A percentile compares a stretch with the other conserved stretches of the same genome.
These are phyloP conservation scores for Eucalyptus microcorys DNA, from an alignment of 345 rosid species.

Conservation along the genomic window DNA sequence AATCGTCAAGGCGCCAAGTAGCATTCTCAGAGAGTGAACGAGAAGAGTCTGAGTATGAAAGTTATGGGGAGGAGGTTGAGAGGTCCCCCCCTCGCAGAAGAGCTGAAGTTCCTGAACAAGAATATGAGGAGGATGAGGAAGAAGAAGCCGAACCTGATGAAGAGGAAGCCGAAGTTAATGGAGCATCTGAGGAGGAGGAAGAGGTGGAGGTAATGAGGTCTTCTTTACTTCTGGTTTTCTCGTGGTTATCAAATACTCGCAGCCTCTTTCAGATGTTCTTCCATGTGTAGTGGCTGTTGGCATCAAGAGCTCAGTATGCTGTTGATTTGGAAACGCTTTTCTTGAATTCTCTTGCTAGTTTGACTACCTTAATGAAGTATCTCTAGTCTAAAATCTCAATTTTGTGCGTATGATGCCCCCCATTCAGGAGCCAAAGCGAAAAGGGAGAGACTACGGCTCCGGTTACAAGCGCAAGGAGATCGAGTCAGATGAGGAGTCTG, in stretches of 20 bases:
- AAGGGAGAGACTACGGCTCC: slow-evolving; percentile 34
- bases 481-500: slow-evolving; percentile 88
- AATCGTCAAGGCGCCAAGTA: slow-evolving; percentile 58
- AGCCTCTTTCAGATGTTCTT: background rate
- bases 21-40: slow-evolving; percentile 83
- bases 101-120: slow-evolving; percentile 65
- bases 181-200: slow-evolving; percentile 67
- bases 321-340: background rate
- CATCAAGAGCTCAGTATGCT: background rate
- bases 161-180: slow-evolving; percentile 36
- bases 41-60: slow-evolving; percentile 96
- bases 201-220: slow-evolving; percentile 52
- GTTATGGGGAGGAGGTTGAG: slow-evolving; percentile 76
- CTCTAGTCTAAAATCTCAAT: background rate
- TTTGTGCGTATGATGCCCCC: background rate
- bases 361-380: background rate
- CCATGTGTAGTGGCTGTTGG: background rate
- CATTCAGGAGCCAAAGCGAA: slow-evolving; percentile 49
- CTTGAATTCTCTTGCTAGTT: background rate
- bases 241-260: background rate
- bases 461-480: slow-evolving; percentile 63
- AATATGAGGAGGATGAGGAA: slow-evolving; percentile 78
- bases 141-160: slow-evolving; percentile 50
- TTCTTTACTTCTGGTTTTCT: background rate
- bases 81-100: slow-evolving; percentile 44